These are phyloP conservation scores for Diaporthe citriasiana DNA, from an alignment of 2,329 filamentous ascomycete genomes.

Conservation along the genomic window DNA sequence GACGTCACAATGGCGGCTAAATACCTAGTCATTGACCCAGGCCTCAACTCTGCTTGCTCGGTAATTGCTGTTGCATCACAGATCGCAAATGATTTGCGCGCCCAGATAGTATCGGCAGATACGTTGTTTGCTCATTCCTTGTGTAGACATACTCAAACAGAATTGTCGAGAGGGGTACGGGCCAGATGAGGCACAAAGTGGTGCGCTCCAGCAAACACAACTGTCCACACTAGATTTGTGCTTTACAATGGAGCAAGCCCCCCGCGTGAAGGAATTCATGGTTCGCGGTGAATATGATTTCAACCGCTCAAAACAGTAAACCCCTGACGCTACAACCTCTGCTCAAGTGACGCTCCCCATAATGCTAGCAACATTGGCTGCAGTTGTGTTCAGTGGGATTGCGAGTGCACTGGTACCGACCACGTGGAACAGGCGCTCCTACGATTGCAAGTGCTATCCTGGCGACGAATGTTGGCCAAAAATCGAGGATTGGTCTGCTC, in stretches of 20 bases:
- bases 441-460: constrained; percentile 52
- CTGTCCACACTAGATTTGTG: too few species aligned
- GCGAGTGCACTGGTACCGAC: constrained; percentile 9
- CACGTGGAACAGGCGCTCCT: constrained; percentile 48
- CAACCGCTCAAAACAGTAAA: background rate
- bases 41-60: background rate
- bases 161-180: background rate
- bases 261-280: accelerated
- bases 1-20: background rate
- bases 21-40: background rate
- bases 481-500: constrained; percentile 46
- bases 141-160: background rate
- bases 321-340: too few species aligned
- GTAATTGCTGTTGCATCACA: background rate
- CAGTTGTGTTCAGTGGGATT: background rate
- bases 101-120: background rate
- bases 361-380: background rate
- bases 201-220: background rate
- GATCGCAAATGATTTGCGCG: too few species aligned
- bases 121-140: accelerated
- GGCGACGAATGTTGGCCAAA: constrained; percentile 52
- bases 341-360: accelerated
- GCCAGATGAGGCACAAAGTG: background rate
- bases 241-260: too few species aligned
- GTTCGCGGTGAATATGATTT: background rate